A percentile compares a stretch with the other conserved stretches of the same genome.
Evolutionary conservation across 2,329 filamentous ascomycete genomes (phyloP).

Genomic region (Chalara sp.): DNA sequence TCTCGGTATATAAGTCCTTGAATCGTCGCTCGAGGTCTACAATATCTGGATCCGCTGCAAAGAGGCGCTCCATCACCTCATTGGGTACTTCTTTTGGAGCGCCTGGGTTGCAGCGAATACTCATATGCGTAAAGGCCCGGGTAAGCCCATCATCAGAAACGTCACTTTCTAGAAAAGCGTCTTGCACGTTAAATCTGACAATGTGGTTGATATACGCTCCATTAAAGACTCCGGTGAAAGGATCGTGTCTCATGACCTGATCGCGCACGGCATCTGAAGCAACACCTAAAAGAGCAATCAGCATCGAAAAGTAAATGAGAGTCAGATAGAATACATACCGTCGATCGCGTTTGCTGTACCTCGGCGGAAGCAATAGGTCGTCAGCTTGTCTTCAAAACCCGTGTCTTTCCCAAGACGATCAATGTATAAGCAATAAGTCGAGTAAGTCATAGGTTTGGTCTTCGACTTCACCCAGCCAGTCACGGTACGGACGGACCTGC

Average conservation of each 20-base stretch:
- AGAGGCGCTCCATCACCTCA: constrained; percentile 7
- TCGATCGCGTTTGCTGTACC: constrained; percentile 17
- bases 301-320: neutral
- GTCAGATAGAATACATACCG: constrained; percentile 9
- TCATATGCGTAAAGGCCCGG: constrained; percentile 15
- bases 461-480: constrained; percentile 14
- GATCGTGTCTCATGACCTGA: constrained; percentile 16
- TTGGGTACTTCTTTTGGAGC: constrained; percentile 11
- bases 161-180: constrained; percentile 12
- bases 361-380: constrained; percentile 18
- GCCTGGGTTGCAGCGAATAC: constrained; percentile 12
- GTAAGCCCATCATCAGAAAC: constrained; percentile 9
- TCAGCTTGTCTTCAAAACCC: constrained; percentile 17
- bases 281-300: constrained; percentile 7
- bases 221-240: constrained; percentile 12
- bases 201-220: constrained; percentile 13
- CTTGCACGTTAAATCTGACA: constrained; percentile 13
- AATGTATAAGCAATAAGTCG: constrained; percentile 13
- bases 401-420: constrained; percentile 10
- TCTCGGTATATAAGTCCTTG: constrained; percentile 7
- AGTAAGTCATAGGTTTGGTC: constrained; percentile 13
- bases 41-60: neutral
- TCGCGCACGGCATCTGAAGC: constrained; percentile 13
- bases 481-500: constrained; percentile 6
- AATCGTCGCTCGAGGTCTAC: constrained; percentile 9